Evolutionary conservation across 2,329 filamentous ascomycete species (phyloP), one percentile per base, ranked within the genome.

Genomic region (Paecilomyces formosus): DNA sequence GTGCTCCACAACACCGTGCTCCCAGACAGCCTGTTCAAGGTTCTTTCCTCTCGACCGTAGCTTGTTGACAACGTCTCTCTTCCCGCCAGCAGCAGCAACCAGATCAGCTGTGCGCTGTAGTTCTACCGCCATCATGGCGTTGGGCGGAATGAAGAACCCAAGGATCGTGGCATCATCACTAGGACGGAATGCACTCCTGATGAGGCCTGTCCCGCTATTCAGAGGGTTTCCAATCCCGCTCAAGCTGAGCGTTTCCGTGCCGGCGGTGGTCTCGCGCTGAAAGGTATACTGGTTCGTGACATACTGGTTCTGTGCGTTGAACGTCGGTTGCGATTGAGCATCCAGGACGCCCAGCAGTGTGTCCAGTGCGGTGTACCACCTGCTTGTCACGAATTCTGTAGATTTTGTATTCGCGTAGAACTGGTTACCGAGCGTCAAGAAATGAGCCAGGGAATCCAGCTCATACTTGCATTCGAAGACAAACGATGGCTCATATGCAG

Each of bases 381-480:
- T 83, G 5, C 81, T 73, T 2, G 84, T 92, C 39, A 97, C 70
- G 70, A 96, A 97, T 1, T 88, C 87, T 0, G 82, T 88, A 0
- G 90, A 93, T 1, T 82, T 82, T 0, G 91, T 95, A 68, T 90
- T 83, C 45, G 88, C 85, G 75, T 94, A 82, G 75, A 96, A 97
- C 65, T 96, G 87, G 67, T 96, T 97, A 18, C 82, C 85, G 1
- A 99, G 78, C 0, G 89, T 86, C 5, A 99, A 82, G 72, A 99
- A 99, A 70, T 95, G 88, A 0, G 92, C 94, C 0, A 99, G 81
- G 8, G 92, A 97, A 76, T 99, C 94, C 22, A 99, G 85, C 78
- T 99, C 94, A 75, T 97, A 99, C 76, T 99, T 99, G 84, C 94
- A 99, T 75, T 99, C 94, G 64, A 97, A 99, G 3, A 99, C 94